Base-by-base conservation (phyloP, 495 filamentous ascomycete genomes). In the Astrothelium macrocarpum region DNA sequence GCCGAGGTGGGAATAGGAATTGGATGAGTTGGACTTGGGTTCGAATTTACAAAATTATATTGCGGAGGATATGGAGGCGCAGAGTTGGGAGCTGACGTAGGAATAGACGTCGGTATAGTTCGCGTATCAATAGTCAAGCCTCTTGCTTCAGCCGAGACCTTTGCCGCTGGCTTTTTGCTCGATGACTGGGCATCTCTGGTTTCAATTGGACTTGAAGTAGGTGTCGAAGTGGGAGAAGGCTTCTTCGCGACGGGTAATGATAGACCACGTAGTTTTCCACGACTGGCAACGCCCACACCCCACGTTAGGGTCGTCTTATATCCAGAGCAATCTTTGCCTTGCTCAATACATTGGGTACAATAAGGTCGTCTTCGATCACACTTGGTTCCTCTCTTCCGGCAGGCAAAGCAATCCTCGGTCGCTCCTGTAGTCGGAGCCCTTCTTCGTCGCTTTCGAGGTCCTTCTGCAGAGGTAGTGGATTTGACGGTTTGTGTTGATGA, bases 241-340 rank as follows among this genome's bases (percentile, higher is more conserved):
- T 87, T 82, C 69, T 87, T 88, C 11, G 87, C 85, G 64, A 98
- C 85, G 23, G 94, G 94, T 26, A 95, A 78, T 49, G 91, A 88
- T 64, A 96, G 75, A 18, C 94, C 94, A 59, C 94, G 83, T 63
- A 98, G 83, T 78, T 98, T 98, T 65, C 94, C 94, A 67, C 94
- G 86, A 73, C 93, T 97, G 43, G 94, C 94, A 66, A 98, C 94
- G 28, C 94, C 94, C 39, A 98, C 88, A 14, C 93, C 94, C 94
- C 94, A 98, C 39, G 94, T 98, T 78, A 98, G 83, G 58, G 91
- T 90, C 25, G 94, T 97, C 77, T 95, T 94, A 80, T 98, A 98
- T 65, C 94, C 94, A 49, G 90, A 91, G 78, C 94, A 98, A 73
- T 95, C 91, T 71, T 90, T 93, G 62, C 91, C 90, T 64, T 87